These are phyloP conservation scores for Deakozyma indianensis DNA, from an alignment of 805 yeast genomes.

Conservation along the genomic window DNA sequence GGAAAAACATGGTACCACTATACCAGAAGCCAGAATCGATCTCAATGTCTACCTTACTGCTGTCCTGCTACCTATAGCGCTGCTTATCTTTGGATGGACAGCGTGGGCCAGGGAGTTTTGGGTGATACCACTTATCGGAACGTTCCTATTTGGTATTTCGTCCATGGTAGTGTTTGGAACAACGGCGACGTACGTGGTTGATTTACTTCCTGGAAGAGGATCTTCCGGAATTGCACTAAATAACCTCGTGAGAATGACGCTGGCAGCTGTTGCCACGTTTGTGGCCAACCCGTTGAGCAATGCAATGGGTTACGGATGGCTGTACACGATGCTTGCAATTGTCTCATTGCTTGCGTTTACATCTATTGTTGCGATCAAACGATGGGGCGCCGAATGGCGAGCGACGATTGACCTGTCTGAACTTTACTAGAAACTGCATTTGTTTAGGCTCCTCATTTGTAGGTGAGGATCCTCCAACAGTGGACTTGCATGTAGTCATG, in stretches of 20 bases:
- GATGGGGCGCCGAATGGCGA: slow-evolving; percentile 26
- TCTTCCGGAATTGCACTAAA: slow-evolving; percentile 82
- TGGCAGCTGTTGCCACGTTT: slow-evolving; percentile 69
- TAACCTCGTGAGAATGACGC: slow-evolving; percentile 54
- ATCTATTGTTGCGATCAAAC: slow-evolving; percentile 20
- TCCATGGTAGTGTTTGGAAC: slow-evolving; percentile 76
- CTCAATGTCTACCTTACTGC: slow-evolving; percentile 60
- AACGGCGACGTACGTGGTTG: slow-evolving; percentile 68
- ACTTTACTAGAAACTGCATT: slow-evolving; percentile 15
- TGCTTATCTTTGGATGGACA: slow-evolving; percentile 75
- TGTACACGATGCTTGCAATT: slow-evolving; percentile 54
- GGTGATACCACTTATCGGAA: slow-evolving; percentile 71
- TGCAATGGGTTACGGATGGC: slow-evolving; percentile 59
- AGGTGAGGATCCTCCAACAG: background rate
- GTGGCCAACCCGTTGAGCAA: slow-evolving; percentile 53
- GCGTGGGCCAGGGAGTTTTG: slow-evolving; percentile 50
- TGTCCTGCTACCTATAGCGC: slow-evolving; percentile 42
- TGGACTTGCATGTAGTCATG: too few species aligned
- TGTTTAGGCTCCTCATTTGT: slow-evolving; percentile 4
- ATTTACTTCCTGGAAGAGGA: slow-evolving; percentile 74
- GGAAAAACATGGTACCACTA: slow-evolving; percentile 41
- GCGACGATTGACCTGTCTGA: slow-evolving; percentile 27
- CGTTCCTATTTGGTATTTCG: slow-evolving; percentile 69
- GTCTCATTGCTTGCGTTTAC: slow-evolving; percentile 10
- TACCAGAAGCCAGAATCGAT: slow-evolving; percentile 70